Evolutionary conservation across 192 early-diverging fungal genomes (phyloP).

Genomic region (Mortierella alpina): DNA sequence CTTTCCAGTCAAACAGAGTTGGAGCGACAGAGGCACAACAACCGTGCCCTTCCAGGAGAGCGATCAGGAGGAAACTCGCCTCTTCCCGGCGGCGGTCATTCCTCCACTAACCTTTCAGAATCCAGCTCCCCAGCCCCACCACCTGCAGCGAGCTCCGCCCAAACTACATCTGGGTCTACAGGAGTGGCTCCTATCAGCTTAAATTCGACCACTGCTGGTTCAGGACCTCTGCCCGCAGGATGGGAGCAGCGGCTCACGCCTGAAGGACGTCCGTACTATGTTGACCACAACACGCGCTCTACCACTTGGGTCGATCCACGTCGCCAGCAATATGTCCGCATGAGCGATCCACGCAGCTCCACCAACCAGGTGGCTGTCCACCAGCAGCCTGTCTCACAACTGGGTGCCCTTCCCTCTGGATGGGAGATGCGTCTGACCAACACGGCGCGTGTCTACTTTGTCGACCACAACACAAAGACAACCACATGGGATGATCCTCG

Average conservation of each 20-base stretch:
- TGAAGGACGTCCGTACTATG: conserved; percentile 90
- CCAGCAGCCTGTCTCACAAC: conserved; percentile 73
- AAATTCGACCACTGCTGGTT: conserved; percentile 70
- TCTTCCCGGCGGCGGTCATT: conserved; percentile 23
- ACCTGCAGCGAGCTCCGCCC: conserved; percentile 1
- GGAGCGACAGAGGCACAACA: conserved; percentile 83
- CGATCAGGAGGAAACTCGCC: conserved; percentile 50
- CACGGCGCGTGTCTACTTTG: conserved; percentile 95
- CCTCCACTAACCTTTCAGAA: conserved; percentile 28
- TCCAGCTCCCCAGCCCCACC: conserved; percentile 46
- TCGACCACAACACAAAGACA: conserved; percentile 97
- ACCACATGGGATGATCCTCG: conserved; percentile 97
- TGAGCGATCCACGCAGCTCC: conserved; percentile 59
- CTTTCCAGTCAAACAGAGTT: conserved; percentile 68
- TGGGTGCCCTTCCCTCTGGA: conserved; percentile 93
- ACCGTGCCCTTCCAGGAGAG: conserved; percentile 82
- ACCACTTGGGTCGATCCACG: conserved; percentile 94
- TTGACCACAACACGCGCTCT: conserved; percentile 89
- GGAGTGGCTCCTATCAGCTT: conserved; percentile 57
- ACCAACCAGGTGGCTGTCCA: conserved; percentile 70
- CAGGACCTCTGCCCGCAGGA: conserved; percentile 84
- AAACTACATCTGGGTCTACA: conserved; percentile 26
- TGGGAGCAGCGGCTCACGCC: conserved; percentile 84
- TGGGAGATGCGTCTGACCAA: conserved; percentile 99
- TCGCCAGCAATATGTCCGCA: conserved; percentile 66